phyloP scores from a whole-genome alignment of 257 asterid genomes.

The Nicotiana paniculata region DNA sequence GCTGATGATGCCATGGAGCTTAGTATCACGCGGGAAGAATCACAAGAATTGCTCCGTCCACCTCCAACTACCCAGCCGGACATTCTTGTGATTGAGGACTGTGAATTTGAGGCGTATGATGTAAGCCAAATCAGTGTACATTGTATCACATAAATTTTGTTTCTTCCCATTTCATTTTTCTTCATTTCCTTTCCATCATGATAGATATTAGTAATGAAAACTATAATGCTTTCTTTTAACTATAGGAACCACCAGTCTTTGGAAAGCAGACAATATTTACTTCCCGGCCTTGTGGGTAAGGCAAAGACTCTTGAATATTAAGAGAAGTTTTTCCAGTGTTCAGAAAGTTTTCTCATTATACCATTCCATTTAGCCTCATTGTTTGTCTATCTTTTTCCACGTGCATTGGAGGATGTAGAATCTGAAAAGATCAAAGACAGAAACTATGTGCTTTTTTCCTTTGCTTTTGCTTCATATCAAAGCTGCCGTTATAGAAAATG shows the following conservation, averaged over 20 bases:
- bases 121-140: slow-evolving; percentile 22
- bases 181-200: background rate
- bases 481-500: background rate
- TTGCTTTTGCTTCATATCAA: background rate
- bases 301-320: background rate
- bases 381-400: background rate
- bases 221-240: background rate
- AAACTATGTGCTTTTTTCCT: background rate
- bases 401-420: background rate
- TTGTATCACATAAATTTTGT: background rate
- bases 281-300: slow-evolving; percentile 71
- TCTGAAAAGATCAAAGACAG: background rate
- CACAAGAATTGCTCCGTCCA: slow-evolving; percentile 81
- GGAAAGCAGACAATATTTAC: slow-evolving; percentile 78
- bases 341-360: background rate
- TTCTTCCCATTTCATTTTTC: background rate
- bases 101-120: slow-evolving; percentile 76
- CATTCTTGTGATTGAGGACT: slow-evolving; percentile 50
- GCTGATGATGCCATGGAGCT: slow-evolving; percentile 69
- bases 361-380: background rate
- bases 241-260: slow-evolving; percentile 83
- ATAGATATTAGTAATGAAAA: background rate
- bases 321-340: background rate
- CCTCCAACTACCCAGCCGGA: slow-evolving; percentile 50
- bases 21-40: slow-evolving; percentile 79